Evolutionary conservation across 2,329 filamentous ascomycete species (phyloP).

Genomic region (Colletotrichum cuscutae): DNA sequence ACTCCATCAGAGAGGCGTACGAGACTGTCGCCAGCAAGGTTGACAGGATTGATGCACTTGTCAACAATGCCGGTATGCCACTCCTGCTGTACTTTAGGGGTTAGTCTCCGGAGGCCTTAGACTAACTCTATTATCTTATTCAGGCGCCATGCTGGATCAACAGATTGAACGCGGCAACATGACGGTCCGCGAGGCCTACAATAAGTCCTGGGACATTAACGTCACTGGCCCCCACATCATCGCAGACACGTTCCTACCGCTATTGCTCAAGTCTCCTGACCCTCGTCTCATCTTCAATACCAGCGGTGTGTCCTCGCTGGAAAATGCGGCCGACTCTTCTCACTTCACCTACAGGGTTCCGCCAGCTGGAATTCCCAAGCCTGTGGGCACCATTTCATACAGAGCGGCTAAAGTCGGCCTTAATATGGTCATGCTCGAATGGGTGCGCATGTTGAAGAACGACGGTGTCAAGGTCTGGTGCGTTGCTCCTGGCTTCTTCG

Average conservation of each 20-base stretch:
- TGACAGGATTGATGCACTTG: conserved; percentile 37
- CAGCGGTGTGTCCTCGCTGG: conserved; percentile 50
- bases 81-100: too few relatives aligned
- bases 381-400: conserved; percentile 41
- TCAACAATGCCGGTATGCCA: conserved; percentile 46
- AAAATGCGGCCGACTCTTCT: conserved; percentile 39
- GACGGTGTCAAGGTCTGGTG: conserved; percentile 55
- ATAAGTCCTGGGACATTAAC: conserved; percentile 60
- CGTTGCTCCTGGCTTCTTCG: conserved; percentile 53
- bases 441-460: conserved; percentile 48
- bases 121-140: neutral
- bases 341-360: conserved; percentile 45
- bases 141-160: conserved; percentile 23
- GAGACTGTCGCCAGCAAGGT: conserved; percentile 29
- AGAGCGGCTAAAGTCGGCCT: conserved; percentile 53
- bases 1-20: conserved; percentile 36
- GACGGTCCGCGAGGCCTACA: conserved; percentile 52
- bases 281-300: conserved; percentile 60
- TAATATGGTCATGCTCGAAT: conserved; percentile 61
- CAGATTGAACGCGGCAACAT: conserved; percentile 22
- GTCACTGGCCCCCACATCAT: conserved; percentile 54
- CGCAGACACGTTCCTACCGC: conserved; percentile 47
- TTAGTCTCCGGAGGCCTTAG: too few relatives aligned
- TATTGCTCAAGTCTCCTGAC: conserved; percentile 53
- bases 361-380: conserved; percentile 45